Evolutionary conservation across 306 rosid species (phyloP).

Genomic region (Datisca glomerata): DNA sequence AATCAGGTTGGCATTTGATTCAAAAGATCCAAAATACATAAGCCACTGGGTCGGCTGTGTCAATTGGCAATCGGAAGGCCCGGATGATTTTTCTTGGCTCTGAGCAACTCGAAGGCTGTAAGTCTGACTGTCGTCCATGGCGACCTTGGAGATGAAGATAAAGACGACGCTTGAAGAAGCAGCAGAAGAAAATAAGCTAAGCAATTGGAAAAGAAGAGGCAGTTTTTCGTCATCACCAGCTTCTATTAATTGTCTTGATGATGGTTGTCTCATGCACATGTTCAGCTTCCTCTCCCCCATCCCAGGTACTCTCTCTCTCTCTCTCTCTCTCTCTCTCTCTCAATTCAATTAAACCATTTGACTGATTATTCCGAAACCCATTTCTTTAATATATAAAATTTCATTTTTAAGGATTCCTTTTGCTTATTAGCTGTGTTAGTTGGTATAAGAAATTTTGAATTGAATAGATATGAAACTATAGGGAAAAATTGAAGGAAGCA

Average conservation of each 20-base stretch:
- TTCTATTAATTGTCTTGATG: slow-evolving; percentile 58
- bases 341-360: too few relatives aligned
- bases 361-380: too few relatives aligned
- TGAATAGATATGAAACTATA: background rate
- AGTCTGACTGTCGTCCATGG: slow-evolving; percentile 2
- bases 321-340: background rate
- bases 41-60: too few relatives aligned
- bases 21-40: too few relatives aligned
- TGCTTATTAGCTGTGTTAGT: slow-evolving; percentile 2
- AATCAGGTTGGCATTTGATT: too few relatives aligned
- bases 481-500: too few relatives aligned
- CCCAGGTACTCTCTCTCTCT: slow-evolving; percentile 42
- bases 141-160: background rate
- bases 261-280: slow-evolving; percentile 89
- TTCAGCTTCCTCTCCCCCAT: slow-evolving; percentile 86
- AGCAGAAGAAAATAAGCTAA: slow-evolving; percentile 8
- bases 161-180: slow-evolving; percentile 4
- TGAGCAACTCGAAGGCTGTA: background rate
- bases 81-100: background rate
- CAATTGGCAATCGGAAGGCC: too few relatives aligned
- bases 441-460: background rate
- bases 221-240: slow-evolving; percentile 23
- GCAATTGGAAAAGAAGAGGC: slow-evolving; percentile 18
- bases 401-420: background rate
- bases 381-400: too few relatives aligned